A percentile compares a stretch with the other conserved stretches of the same genome.
These are phyloP conservation scores for Chaetomium globosum DNA, from an alignment of 2,329 filamentous ascomycete species.

Conservation along the genomic window DNA sequence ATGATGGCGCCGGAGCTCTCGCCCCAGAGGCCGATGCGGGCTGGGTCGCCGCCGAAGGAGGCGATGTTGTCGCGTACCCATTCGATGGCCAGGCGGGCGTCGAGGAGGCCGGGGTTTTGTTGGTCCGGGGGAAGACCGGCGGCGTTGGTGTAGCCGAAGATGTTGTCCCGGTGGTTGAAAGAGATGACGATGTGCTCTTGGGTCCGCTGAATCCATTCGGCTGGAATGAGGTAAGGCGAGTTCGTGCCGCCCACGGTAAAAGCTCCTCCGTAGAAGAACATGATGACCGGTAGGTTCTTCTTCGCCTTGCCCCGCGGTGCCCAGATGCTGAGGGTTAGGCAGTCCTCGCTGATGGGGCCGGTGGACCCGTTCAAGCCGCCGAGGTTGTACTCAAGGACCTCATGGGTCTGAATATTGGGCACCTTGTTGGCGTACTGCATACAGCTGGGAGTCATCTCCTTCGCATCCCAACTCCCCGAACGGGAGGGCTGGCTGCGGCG, in stretches of 20 bases:
- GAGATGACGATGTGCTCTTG: conserved; percentile 40
- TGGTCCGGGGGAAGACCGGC: conserved; percentile 31
- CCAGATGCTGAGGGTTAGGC: conserved; percentile 36
- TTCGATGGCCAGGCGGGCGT: conserved; percentile 56
- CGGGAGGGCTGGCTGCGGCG: conserved; percentile 30
- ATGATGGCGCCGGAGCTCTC: conserved; percentile 48
- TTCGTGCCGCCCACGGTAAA: conserved; percentile 38
- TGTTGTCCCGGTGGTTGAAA: conserved; percentile 41
- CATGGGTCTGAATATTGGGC: conserved; percentile 28
- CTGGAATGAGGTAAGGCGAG: conserved; percentile 38
- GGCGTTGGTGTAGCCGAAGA: conserved; percentile 42
- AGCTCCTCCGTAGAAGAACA: conserved; percentile 40
- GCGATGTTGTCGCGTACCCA: conserved; percentile 56
- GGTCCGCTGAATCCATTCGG: conserved; percentile 39
- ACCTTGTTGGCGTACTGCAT: conserved; percentile 31
- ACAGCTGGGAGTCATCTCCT: conserved; percentile 32
- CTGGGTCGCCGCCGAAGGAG: conserved; percentile 54
- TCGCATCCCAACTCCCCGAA: conserved; percentile 30
- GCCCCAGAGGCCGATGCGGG: conserved; percentile 51
- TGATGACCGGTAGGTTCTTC: conserved; percentile 32
- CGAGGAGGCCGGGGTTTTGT: conserved; percentile 55
- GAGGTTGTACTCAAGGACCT: conserved; percentile 36
- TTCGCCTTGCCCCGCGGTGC: conserved; percentile 24
- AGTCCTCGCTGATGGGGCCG: conserved; percentile 34
- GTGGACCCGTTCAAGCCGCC: conserved; percentile 34